These are phyloP conservation scores for Saccharomyces eubayanus DNA, from an alignment of 805 yeast species.

Conservation along the genomic window DNA sequence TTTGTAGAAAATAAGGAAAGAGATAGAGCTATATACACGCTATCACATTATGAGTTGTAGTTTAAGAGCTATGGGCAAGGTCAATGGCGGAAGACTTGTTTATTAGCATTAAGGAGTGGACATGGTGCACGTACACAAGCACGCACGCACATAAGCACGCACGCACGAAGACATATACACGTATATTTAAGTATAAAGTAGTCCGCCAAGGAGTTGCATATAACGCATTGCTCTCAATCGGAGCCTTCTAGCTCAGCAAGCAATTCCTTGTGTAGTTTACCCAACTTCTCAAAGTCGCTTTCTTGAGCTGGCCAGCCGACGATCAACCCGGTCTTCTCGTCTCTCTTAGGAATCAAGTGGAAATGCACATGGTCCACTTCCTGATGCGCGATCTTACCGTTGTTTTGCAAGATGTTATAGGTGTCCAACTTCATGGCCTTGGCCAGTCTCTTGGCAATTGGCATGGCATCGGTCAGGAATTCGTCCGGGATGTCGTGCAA, in stretches of 20 bases:
- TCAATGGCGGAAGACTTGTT: neutral
- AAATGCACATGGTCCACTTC: conserved; percentile 93
- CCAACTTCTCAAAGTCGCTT: conserved; percentile 67
- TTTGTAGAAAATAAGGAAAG: neutral
- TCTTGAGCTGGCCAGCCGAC: conserved; percentile 93
- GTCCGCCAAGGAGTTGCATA: neutral
- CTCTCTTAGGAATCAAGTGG: conserved; percentile 88
- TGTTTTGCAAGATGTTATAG: conserved; percentile 85
- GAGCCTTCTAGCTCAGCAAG: conserved; percentile 34
- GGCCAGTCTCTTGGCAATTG: conserved; percentile 80
- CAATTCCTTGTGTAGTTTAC: conserved; percentile 56
- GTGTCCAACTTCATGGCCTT: conserved; percentile 56
- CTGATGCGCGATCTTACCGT: conserved; percentile 93
- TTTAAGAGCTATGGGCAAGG: neutral
- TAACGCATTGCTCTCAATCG: neutral
- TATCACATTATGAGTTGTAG: no score
- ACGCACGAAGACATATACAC: neutral
- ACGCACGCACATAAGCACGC: neutral
- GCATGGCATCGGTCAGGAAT: conserved; percentile 73
- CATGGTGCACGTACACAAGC: neutral
- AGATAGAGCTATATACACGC: neutral
- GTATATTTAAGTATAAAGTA: neutral
- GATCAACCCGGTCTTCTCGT: conserved; percentile 60
- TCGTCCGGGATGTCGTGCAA: conserved; percentile 91
- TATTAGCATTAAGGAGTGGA: neutral